Conservation (phyloP, 2,329 filamentous ascomycete species). For the Rutstroemia sp. region DNA sequence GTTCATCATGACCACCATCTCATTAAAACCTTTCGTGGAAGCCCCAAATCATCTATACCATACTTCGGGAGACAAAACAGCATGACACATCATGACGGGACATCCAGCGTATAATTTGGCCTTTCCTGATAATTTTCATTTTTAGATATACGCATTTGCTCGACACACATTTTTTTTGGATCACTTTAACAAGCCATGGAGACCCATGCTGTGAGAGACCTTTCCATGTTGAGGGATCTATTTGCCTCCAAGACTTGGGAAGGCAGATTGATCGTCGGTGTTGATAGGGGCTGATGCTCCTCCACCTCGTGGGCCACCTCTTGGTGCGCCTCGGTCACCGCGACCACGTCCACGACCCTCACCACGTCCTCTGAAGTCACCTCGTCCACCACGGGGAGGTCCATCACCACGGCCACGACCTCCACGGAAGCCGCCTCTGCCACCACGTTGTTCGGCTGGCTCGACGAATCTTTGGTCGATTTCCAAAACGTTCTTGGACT, state of each 20-base stretch:
- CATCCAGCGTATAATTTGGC: background rate
- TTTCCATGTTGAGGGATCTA: slow-evolving; percentile 19
- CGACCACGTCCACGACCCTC: slow-evolving; percentile 41
- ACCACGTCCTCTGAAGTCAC: slow-evolving; percentile 40
- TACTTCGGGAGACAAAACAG: background rate
- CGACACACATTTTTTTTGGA: slow-evolving; percentile 13
- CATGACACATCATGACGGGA: background rate
- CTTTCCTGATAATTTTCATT: background rate
- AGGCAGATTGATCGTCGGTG: slow-evolving; percentile 42
- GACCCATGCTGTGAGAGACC: slow-evolving; percentile 12
- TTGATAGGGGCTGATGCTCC: slow-evolving; percentile 34
- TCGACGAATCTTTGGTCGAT: slow-evolving; percentile 81
- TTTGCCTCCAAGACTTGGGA: slow-evolving; percentile 44
- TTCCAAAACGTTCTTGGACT: slow-evolving; percentile 83
- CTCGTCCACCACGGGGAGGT: slow-evolving; percentile 35
- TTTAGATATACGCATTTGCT: slow-evolving; percentile 7
- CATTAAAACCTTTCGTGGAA: background rate
- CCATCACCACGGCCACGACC: slow-evolving; percentile 43
- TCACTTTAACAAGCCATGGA: slow-evolving; percentile 8
- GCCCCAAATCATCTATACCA: background rate
- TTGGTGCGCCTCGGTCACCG: slow-evolving; percentile 37
- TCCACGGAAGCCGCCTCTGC: slow-evolving; percentile 43
- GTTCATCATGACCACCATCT: background rate
- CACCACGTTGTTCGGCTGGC: slow-evolving; percentile 52
- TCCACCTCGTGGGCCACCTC: slow-evolving; percentile 29